phyloP scores from a whole-genome alignment of 805 yeast genomes.

The Schwanniomyces sp. region DNA sequence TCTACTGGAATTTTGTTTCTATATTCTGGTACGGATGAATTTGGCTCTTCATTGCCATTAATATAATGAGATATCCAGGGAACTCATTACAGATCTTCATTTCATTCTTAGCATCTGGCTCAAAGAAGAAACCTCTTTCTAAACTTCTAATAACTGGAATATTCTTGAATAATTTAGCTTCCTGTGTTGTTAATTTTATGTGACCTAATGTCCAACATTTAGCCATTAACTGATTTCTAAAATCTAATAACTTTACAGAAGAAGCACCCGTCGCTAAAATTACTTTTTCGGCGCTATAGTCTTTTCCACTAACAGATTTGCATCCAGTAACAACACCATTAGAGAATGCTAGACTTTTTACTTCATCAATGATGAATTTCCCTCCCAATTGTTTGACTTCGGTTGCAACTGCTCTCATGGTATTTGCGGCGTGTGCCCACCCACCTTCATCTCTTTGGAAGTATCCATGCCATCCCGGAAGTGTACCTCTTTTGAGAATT shows the following conservation, averaged over 20 bases:
- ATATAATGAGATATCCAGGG: conserved; percentile 11
- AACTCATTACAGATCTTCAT: conserved; percentile 35
- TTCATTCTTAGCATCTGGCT: conserved; percentile 41
- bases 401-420: conserved; percentile 10
- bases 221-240: conserved; percentile 29
- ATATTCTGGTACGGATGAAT: conserved; percentile 24
- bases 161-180: conserved; percentile 30
- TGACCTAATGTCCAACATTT: conserved; percentile 38
- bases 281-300: conserved; percentile 31
- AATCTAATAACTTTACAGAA: conserved; percentile 30
- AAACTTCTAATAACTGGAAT: conserved; percentile 46
- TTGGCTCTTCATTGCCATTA: conserved; percentile 31
- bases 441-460: conserved; percentile 3
- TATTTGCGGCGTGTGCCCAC: conserved; percentile 5
- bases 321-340: conserved; percentile 2
- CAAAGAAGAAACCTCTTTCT: conserved; percentile 46
- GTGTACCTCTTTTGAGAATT: background rate
- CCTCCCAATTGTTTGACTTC: conserved; percentile 33
- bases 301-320: conserved; percentile 29
- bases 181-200: conserved; percentile 32
- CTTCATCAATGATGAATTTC: conserved; percentile 22
- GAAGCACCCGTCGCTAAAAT: conserved; percentile 38
- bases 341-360: conserved; percentile 12
- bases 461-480: conserved; percentile 7
- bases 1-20: conserved; percentile 32